phyloP scores from a whole-genome alignment of 768 basidiomycete genomes.

The Rhodotorula diobovata region DNA sequence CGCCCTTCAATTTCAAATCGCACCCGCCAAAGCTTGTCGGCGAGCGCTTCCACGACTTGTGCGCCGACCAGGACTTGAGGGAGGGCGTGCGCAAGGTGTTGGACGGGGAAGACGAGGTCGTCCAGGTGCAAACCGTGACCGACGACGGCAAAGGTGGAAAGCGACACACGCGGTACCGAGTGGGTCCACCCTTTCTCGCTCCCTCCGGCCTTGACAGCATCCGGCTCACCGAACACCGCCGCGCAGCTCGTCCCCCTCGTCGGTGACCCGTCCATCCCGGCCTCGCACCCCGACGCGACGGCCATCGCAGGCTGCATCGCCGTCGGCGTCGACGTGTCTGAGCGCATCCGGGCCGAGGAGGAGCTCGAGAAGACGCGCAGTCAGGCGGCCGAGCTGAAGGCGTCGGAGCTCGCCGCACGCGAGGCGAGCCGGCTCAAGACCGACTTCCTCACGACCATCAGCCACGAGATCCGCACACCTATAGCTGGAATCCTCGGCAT shows the following conservation, averaged over 20 bases:
- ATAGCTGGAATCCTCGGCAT: constrained; percentile 36
- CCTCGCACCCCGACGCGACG: constrained; percentile 6
- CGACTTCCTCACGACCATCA: constrained; percentile 38
- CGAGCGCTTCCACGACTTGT: not conserved
- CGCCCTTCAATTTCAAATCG: not conserved
- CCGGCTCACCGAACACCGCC: not conserved
- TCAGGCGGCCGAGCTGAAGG: constrained; percentile 21
- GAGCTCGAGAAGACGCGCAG: constrained; percentile 4
- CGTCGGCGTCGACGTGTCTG: constrained; percentile 28
- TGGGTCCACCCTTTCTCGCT: not conserved
- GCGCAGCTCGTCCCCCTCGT: constrained; percentile 24
- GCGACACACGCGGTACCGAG: constrained; percentile 14
- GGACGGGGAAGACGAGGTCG: constrained; percentile 1
- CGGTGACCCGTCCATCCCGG: constrained; percentile 21
- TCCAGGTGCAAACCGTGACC: not conserved
- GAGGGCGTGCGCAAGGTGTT: constrained; percentile 10
- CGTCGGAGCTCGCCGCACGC: constrained; percentile 33
- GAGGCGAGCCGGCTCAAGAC: constrained; percentile 40
- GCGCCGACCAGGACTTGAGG: not conserved
- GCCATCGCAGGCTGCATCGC: constrained; percentile 28
- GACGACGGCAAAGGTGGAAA: not conserved
- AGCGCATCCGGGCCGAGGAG: constrained; percentile 16
- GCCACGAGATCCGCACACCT: constrained; percentile 40
- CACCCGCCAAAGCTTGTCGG: not conserved
- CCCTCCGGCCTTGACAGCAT: too few species aligned